Evolutionary conservation across 176 grass and related monocot genomes (phyloP).

Genomic region (Aegilops tauschii): DNA sequence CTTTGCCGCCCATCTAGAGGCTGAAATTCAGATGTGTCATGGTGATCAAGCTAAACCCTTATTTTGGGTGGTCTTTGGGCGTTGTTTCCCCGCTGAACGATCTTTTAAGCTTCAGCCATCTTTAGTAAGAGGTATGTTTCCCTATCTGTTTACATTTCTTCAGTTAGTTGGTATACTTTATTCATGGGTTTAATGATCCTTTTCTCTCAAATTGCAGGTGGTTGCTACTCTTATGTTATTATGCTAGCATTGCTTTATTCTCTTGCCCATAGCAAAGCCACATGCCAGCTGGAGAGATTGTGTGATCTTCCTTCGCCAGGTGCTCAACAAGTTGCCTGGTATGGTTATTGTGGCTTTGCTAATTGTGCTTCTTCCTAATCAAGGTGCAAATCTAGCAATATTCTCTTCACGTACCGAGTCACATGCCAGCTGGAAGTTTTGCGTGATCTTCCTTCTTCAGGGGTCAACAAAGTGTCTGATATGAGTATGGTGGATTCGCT

Average conservation of each 20-base stretch:
- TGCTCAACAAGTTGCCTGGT: neutral
- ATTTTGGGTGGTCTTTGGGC: neutral
- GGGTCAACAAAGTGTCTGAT: neutral
- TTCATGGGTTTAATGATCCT: neutral
- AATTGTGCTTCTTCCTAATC: neutral
- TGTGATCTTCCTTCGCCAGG: neutral
- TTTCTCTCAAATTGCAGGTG: conserved; percentile 44
- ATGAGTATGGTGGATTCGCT: neutral
- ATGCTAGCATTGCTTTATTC: conserved; percentile 13
- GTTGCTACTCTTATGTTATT: neutral
- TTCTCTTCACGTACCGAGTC: neutral
- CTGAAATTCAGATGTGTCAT: neutral
- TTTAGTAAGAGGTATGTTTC: conserved; percentile 42
- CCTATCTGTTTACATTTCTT: neutral
- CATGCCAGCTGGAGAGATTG: neutral
- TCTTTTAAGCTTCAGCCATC: conserved; percentile 33
- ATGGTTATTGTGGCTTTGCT: neutral
- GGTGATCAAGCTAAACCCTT: neutral
- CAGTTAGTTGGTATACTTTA: neutral
- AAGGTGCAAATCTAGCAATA: conserved; percentile 32
- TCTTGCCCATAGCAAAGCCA: neutral
- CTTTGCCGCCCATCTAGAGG: neutral
- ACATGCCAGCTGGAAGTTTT: neutral
- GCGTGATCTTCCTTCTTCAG: neutral
- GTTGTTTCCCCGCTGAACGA: neutral